These are phyloP conservation scores for Pseudogymnoascus sp. DNA, from an alignment of 2,329 filamentous ascomycete genomes.

Conservation along the genomic window DNA sequence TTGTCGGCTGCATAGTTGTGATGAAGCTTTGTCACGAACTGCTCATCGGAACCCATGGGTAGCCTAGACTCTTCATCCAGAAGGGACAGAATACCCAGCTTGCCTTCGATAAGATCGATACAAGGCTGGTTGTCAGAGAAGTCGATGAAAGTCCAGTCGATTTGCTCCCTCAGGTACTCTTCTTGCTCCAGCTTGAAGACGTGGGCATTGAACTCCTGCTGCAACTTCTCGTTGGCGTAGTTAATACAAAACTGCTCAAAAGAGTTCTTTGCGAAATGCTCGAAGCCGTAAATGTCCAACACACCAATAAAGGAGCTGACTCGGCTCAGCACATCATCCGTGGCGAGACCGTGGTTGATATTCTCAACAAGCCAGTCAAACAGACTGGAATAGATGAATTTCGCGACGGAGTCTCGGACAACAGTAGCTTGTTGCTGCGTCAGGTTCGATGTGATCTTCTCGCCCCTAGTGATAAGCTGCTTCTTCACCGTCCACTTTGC, in stretches of 20 bases:
- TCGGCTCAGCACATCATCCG: slow-evolving; percentile 73
- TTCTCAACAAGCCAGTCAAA: slow-evolving; percentile 99
- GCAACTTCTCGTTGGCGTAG: slow-evolving; percentile 97
- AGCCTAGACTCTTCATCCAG: slow-evolving; percentile 93
- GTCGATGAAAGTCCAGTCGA: slow-evolving; percentile 99
- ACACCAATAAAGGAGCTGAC: slow-evolving; percentile 93
- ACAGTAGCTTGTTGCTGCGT: slow-evolving; percentile 89
- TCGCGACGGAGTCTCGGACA: slow-evolving; percentile 93
- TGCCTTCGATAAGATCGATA: slow-evolving; percentile 96
- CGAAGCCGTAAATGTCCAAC: slow-evolving; percentile 97
- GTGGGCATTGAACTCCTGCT: slow-evolving; percentile 98
- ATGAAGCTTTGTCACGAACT: slow-evolving; percentile 93
- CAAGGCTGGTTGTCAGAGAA: slow-evolving; percentile 99
- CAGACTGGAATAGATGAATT: slow-evolving; percentile 95
- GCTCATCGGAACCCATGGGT: slow-evolving; percentile 94
- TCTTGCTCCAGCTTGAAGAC: slow-evolving; percentile 99
- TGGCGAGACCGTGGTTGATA: slow-evolving; percentile 85
- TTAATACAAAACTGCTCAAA: slow-evolving; percentile 99
- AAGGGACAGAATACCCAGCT: slow-evolving; percentile 83
- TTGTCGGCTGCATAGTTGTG: slow-evolving; percentile 87
- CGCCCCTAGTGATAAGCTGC: slow-evolving; percentile 88
- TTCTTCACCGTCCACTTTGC: slow-evolving; percentile 99
- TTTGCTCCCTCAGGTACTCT: slow-evolving; percentile 91
- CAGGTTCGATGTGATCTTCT: slow-evolving; percentile 95
- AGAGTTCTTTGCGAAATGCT: slow-evolving; percentile 98